phyloP scores from a whole-genome alignment of 2,329 filamentous ascomycete species.

The Curvularia spicifera region DNA sequence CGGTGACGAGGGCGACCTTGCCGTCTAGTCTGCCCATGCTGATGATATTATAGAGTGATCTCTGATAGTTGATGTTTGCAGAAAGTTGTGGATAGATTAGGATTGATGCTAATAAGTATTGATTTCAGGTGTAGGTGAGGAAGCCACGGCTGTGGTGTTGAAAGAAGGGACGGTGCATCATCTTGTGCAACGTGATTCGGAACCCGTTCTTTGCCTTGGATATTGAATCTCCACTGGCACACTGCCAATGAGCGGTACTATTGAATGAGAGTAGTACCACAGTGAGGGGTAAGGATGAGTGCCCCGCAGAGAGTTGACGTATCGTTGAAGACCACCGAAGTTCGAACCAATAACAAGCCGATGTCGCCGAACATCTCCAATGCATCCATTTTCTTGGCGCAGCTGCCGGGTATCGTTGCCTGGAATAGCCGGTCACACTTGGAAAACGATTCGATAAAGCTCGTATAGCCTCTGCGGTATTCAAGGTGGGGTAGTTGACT shows the following conservation, averaged over 20 bases:
- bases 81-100: background rate
- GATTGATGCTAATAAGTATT: background rate
- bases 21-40: slow-evolving; percentile 55
- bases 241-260: slow-evolving; percentile 6
- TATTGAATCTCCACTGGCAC: slow-evolving; percentile 15
- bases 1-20: slow-evolving; percentile 65
- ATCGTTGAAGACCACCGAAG: slow-evolving; percentile 19
- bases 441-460: slow-evolving; percentile 5
- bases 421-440: slow-evolving; percentile 16
- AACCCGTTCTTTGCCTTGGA: slow-evolving; percentile 5
- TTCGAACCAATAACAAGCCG: slow-evolving; percentile 17
- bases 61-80: background rate
- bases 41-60: background rate
- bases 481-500: slow-evolving; percentile 29
- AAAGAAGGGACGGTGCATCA: background rate
- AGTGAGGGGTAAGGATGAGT: slow-evolving; percentile 27
- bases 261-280: slow-evolving; percentile 2
- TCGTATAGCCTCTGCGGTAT: slow-evolving; percentile 10
- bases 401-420: slow-evolving; percentile 1
- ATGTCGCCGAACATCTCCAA: slow-evolving; percentile 12
- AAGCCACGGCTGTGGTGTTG: slow-evolving; percentile 11
- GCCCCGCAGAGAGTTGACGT: slow-evolving; percentile 21
- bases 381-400: background rate
- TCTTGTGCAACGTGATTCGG: background rate
- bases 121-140: background rate